Evolutionary conservation across 2,329 filamentous ascomycete species (phyloP), one percentile per base, ranked within the genome.

Genomic region (Trichophyton simii): DNA sequence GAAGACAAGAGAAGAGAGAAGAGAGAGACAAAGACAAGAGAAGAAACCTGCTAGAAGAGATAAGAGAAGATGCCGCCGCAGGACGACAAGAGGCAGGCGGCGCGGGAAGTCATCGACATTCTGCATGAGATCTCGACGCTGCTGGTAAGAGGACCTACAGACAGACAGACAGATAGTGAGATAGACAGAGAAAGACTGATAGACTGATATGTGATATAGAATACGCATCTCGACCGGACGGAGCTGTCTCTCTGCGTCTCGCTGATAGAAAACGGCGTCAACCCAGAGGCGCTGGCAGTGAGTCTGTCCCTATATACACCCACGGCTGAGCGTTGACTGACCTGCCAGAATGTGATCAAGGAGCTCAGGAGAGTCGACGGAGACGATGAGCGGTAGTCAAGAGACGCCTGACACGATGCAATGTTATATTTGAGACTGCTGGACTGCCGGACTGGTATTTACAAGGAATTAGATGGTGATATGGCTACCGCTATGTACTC

Each of bases 201-300:
- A 11, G 9, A 38, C 5, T 28, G 38, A 44, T 28, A 15, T 46
- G 3, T 22, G 22, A 8, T 1, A n/a, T 15, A 97, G 92, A 96
- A 97, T 76, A 96, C 92, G 64, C 84, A 95, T 66, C 85, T 99
- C 54, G 91, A 96, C 74, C 86, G 92, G 36, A 87, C 91, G 60
- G 91, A 91, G 20, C 80, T 99, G 18, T 96, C 91, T 2, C 89
- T 96, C 65, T 99, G 94, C 75, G 92, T 97, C 63, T 96, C 91
- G 60, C 83, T 99, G 74, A 95, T 99, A 68, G 94, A 99, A 76
- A 96, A 96, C 71, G 94, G 94, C 13, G 90, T 97, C 34, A 96
- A 96, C 71, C 94, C 94, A 0, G 92, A 97, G 73, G 94, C 92
- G 0, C 79, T 99, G 36, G 91, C 92, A 25, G 94, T 97, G 81